These are phyloP conservation scores for Rubroshorea leprosula DNA, from an alignment of 345 rosid species.

Conservation along the genomic window DNA sequence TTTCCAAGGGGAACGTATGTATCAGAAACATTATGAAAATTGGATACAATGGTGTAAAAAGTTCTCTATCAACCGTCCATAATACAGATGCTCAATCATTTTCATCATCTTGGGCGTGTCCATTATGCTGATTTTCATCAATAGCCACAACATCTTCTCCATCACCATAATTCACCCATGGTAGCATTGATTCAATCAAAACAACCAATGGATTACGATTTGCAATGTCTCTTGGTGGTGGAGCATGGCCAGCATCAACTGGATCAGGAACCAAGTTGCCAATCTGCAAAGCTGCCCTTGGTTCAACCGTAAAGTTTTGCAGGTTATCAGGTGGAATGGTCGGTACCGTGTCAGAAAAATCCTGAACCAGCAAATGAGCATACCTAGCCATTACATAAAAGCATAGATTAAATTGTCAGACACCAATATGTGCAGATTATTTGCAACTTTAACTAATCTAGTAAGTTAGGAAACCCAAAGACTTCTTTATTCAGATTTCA, in stretches of 20 bases:
- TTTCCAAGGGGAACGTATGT: no score
- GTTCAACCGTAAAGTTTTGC: constrained; percentile 67
- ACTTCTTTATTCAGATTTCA: no score
- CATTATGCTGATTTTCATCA: constrained; percentile 35
- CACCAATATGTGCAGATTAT: constrained; percentile 1
- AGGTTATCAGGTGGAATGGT: constrained; percentile 78
- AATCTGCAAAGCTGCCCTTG: constrained; percentile 33
- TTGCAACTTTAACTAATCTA: background rate
- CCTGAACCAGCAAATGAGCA: constrained; percentile 59
- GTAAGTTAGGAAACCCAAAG: no score
- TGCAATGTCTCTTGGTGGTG: constrained; percentile 41
- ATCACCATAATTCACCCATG: constrained; percentile 58
- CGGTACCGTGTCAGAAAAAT: constrained; percentile 66
- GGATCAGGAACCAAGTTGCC: constrained; percentile 30
- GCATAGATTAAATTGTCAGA: constrained; percentile 2
- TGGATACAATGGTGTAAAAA: background rate
- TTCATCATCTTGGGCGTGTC: constrained; percentile 28
- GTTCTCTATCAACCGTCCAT: constrained; percentile 4
- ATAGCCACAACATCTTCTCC: constrained; percentile 31
- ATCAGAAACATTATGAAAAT: constrained; percentile 1
- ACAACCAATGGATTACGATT: constrained; percentile 56
- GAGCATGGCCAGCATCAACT: constrained; percentile 30
- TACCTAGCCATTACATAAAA: constrained; percentile 35
- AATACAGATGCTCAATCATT: constrained; percentile 13
- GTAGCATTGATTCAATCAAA: constrained; percentile 71